These are phyloP conservation scores for Thalassiosira profunda DNA, from an alignment of 108 stramenopile species.

Conservation along the genomic window DNA sequence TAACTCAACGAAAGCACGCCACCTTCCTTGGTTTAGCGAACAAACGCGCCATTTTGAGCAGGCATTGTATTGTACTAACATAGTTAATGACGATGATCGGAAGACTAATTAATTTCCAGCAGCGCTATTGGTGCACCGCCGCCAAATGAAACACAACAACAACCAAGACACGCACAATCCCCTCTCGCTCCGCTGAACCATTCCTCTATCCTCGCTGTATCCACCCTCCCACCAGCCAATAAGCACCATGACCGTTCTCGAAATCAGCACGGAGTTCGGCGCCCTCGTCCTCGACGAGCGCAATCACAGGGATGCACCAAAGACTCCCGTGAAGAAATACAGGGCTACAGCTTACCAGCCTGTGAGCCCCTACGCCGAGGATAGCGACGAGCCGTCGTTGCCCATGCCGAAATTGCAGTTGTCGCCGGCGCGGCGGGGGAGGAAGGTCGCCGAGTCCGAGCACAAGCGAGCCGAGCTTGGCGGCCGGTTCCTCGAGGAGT, in stretches of 20 bases:
- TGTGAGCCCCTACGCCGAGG: background rate
- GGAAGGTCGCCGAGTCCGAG: constrained; percentile 52
- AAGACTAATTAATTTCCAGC: too few species aligned
- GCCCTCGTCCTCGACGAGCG: constrained; percentile 31
- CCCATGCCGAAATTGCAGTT: background rate
- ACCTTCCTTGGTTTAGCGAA: too few species aligned
- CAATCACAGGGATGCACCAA: constrained; percentile 12
- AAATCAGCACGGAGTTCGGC: constrained; percentile 29
- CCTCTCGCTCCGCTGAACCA: too few species aligned
- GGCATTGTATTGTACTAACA: too few species aligned
- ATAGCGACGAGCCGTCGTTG: constrained; percentile 2
- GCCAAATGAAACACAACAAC: too few species aligned
- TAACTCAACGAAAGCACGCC: too few species aligned
- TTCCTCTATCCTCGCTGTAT: too few species aligned
- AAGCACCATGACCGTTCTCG: constrained; percentile 34
- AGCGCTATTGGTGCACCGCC: too few species aligned
- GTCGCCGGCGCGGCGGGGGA: background rate
- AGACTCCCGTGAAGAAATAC: constrained; percentile 25
- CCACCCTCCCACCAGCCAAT: too few species aligned
- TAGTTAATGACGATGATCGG: too few species aligned
- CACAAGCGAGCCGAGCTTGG: constrained; percentile 73
- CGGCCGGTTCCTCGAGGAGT: constrained; percentile 51
- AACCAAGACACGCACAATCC: too few species aligned
- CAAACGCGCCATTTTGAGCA: too few species aligned
- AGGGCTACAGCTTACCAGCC: constrained; percentile 26